Evolutionary conservation across 352 stramenopile species (phyloP), one percentile per base, ranked within the genome.

Genomic region (Phytophthora ohioensis): DNA sequence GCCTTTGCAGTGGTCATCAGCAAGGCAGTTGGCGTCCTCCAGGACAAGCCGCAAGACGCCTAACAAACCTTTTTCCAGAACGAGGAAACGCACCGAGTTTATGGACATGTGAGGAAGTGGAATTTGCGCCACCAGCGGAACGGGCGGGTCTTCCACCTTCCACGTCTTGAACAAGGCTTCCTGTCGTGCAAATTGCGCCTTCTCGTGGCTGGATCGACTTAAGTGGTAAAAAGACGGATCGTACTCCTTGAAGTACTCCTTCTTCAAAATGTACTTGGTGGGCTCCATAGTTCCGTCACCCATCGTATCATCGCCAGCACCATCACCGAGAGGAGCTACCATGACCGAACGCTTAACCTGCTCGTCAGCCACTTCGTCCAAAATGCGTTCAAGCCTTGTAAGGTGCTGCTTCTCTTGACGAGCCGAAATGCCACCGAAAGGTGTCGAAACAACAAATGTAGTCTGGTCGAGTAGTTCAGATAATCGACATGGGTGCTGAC

Each of bases 111-210:
- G 85, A 3, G 76, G 76, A 8, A 76, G 75, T 13, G 85, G 85
- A 13, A 95, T 47, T 53, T 85, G 72, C 3, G 81, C 57, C 13
- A 96, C 83, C 32, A 93, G 71, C 13, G 89, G 84, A 57, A 96
- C 90, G 2, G 86, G 81, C 4, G 75, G 51, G 39, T 93, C 80
- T 15, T 92, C 84, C 5, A 87, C 73, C 36, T 90, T 93, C 87
- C 87, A 96, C 10, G 57, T 77, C 67, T 91, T 93, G 64, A 94
- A 94, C 31, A 96, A 65, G n/a, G 86, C 87, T 67, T 95, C 89
- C 17, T 95, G 85, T 35, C 89, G 76, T 30, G 79, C 76, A 73
- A 89, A 88, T 58, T 96, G 89, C 0, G 89, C 86, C 46, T 93
- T 92, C 63, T 94, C 86, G 48, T 96, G 89, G 4, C 81, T 75